Conservation (phyloP, 345 rosid genomes). For the Combretum micranthum region DNA sequence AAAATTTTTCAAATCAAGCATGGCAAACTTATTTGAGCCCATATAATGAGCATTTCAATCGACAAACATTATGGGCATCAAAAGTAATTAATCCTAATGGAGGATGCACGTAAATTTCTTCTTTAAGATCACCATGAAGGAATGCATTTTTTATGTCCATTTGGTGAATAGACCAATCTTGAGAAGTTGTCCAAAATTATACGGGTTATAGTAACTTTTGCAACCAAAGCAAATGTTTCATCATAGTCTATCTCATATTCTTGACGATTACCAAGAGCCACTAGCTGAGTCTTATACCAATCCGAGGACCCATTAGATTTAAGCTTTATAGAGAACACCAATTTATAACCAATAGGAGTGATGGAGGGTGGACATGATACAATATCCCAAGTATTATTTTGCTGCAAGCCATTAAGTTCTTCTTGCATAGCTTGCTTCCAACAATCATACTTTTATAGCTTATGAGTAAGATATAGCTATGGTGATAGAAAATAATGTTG, state of each 20-base stretch:
- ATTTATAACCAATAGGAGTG: too few species aligned
- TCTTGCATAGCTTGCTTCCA: too few species aligned
- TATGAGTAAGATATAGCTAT: too few species aligned
- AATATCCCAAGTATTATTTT: too few species aligned
- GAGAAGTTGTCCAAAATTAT: neutral
- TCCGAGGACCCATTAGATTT: too few species aligned
- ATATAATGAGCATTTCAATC: neutral
- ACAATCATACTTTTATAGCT: too few species aligned
- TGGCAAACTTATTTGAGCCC: too few species aligned
- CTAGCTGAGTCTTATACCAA: neutral
- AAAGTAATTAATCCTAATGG: neutral
- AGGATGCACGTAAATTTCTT: neutral
- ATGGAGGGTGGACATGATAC: too few species aligned
- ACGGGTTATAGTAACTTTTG: neutral
- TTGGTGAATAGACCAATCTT: neutral
- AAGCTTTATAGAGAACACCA: too few species aligned
- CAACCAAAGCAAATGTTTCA: neutral
- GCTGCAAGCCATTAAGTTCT: too few species aligned
- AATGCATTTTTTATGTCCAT: neutral
- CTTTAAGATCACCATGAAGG: conserved; percentile 1
- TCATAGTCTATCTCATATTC: neutral
- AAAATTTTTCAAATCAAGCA: too few species aligned
- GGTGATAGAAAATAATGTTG: too few species aligned
- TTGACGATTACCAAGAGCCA: neutral
- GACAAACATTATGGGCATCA: neutral